Base-by-base conservation (phyloP, 352 stramenopile species). In the Albugo laibachii region DNA sequence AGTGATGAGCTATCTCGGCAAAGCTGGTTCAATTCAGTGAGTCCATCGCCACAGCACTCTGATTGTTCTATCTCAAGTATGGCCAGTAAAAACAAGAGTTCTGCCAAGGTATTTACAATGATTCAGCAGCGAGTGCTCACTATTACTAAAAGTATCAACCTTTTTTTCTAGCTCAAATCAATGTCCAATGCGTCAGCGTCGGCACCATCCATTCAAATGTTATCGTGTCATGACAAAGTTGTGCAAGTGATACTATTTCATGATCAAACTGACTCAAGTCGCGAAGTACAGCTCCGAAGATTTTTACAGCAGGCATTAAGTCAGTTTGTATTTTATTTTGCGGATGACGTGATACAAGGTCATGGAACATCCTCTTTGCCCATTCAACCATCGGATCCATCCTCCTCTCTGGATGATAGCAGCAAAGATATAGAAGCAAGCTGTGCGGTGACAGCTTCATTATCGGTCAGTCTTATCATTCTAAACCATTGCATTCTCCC, bases 181-280 rank as follows among this genome's bases (percentile, higher is more conserved):
- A 16, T 15, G 49, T 24, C 21, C 11, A 15, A 19, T 18, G n/a
- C 49, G 18, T 21, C 34, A 68, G 40, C 61, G 20, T 65, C 64
- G 36, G 48, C 61, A 0, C 60, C 58, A 1, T 65, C 66, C 27
- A 56, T 88, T n/a, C 61, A 80, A 46, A 84, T 89, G 73, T 63
- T 80, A n/a, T 73, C 71, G 3, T 61, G 74, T 36, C 59, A 83
- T 45, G 72, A 65, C 42, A 66, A 69, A 35, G 56, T 44, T 15
- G 52, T 83, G 38, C 73, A 86, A 35, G 71, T 58, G 14, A 74
- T 84, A 41, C 59, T 89, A 27, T 89, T 89, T 48, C 73, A 89
- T 48, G 73, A 86, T 41, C 67, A 71, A 16, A 76, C 64, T 15
- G 36, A 66, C 46, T 65, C 61, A 82, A 24, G 58, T 56, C 39